Evolutionary conservation across 73 alveolate species (phyloP).

Genomic region (Symbiodinium natans): DNA sequence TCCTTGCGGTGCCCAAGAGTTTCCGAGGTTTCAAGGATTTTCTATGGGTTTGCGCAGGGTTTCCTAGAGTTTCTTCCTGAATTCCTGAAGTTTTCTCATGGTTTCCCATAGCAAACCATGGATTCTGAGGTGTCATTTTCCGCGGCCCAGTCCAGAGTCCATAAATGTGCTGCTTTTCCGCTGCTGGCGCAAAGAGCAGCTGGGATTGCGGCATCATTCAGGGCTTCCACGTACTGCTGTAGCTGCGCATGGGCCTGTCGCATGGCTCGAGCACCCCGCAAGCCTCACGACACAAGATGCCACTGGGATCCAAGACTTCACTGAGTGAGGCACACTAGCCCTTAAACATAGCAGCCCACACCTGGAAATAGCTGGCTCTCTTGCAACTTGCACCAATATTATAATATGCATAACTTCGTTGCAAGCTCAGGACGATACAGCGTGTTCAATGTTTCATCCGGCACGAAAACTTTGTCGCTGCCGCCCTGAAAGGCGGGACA

Average conservation of each 20-base stretch:
- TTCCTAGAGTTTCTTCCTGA: too few species aligned
- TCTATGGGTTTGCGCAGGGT: too few species aligned
- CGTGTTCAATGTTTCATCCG: conserved; percentile 4
- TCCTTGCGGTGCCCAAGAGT: too few species aligned
- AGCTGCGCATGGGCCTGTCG: conserved; percentile 54
- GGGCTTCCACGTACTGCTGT: conserved; percentile 73
- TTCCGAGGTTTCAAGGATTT: too few species aligned
- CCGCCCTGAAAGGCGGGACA: not conserved
- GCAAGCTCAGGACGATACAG: not conserved
- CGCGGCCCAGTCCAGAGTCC: too few species aligned
- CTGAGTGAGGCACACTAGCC: conserved; percentile 19
- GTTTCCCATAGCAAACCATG: too few species aligned
- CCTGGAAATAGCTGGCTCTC: not conserved
- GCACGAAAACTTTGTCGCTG: conserved; percentile 27
- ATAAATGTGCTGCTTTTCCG: too few species aligned
- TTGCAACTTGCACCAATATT: not conserved
- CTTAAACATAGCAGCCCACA: conserved; percentile 20
- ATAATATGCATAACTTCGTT: not conserved
- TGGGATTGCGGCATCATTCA: conserved; percentile 21
- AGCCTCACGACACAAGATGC: too few species aligned
- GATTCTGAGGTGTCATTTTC: too few species aligned
- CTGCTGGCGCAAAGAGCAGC: too few species aligned
- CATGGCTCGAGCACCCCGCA: not conserved
- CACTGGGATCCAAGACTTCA: not conserved
- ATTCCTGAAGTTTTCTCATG: too few species aligned